Base-by-base conservation (phyloP, 441 rosid genomes). In the Mallotus repandus region DNA sequence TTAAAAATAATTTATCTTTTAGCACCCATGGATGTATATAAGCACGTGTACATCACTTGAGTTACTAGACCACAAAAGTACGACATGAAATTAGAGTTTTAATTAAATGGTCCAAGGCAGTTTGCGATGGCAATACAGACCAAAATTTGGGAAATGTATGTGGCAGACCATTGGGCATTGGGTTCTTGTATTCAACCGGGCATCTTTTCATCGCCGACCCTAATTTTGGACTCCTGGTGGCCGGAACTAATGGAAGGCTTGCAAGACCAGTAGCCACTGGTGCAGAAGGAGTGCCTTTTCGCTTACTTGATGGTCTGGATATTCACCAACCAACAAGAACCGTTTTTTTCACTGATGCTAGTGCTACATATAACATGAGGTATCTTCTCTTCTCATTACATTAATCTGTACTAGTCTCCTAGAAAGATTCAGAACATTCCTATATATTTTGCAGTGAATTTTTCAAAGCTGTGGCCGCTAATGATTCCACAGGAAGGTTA, bases 161-260 rank as follows among this genome's bases (percentile, higher is more conserved):
- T 13, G 86, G 86, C 12, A 64, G 84, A 72, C 87, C 90, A 4
- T 52, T 83, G 0, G 86, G 86, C 1, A 55, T 84, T 18, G 88
- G 74, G 2, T 71, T 82, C 54, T 57, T 72, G 72, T 5, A 46
- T 1, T 22, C 22, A 43, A 80, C 86, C 14, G 58, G 77, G 50
- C 69, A 76, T 9, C 81, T 86, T 9, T 82, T 35, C 53, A 76
- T 85, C 4, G 83, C 84, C 0, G 85, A 84, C 73, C 77, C 84
- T 38, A 78, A 79, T 1, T 55, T 41, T 2, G 85, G 87, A n/a
- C 84, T 86, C 25, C 66, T 72, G 66, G 77, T 72, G 13, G 85
- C 61, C 41, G 41, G 41, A 35, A 35, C 41, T 35, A 35, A 35
- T 35, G 41, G 41, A 35, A 35, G 41, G 5, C 41, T 35, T 35